Base-by-base conservation (phyloP, 2,329 filamentous ascomycete genomes). In the Bipolaris bicolor region DNA sequence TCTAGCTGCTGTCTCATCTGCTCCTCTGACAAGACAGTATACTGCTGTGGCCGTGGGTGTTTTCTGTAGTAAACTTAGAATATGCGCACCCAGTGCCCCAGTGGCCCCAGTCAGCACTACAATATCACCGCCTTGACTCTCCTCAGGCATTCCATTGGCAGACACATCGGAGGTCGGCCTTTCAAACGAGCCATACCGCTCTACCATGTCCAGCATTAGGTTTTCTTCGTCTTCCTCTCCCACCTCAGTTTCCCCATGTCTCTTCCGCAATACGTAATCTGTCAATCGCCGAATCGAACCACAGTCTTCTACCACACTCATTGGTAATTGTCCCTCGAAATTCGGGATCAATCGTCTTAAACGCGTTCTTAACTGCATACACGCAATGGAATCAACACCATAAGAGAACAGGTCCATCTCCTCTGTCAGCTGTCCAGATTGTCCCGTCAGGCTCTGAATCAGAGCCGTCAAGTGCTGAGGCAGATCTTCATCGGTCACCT, bases 291-390 rank as follows among this genome's bases (percentile, higher is more conserved):
- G 62, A n/a, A 87, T 74, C 2, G 79, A 86, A 1, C 84, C 83
- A 53, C 81, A 82, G 57, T 88, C 84, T 61, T 88, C 87, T 0
- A 89, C 80, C 1, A 88, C 69, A 55, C 85, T 88, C 57, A 83
- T 75, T 0, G 86, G 84, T 1, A 88, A 66, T 0, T 73, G 65
- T 26, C 66, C 60, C n/a, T 70, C 50, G 39, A 62, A 65, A 7
- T 70, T 50, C 1, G 75, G 75, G n/a, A 80, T 62, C 5, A 81
- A 62, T 40, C 65, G 64, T 31, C 67, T 68, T 9, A 81, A 61
- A 10, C 71, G 69, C 33, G 71, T 69, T 15, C 83, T 73, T 18
- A 88, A 79, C 52, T 83, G 82, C 57, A 86, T 82, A 50, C 81
- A 83, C 0, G 81, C 80, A 1, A 85, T 81, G 0, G 87, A 89